A percentile compares a stretch with the other conserved stretches of the same genome.
These are phyloP conservation scores for Ligustrum vulgare DNA, from an alignment of 257 asterid genomes.

Conservation along the genomic window DNA sequence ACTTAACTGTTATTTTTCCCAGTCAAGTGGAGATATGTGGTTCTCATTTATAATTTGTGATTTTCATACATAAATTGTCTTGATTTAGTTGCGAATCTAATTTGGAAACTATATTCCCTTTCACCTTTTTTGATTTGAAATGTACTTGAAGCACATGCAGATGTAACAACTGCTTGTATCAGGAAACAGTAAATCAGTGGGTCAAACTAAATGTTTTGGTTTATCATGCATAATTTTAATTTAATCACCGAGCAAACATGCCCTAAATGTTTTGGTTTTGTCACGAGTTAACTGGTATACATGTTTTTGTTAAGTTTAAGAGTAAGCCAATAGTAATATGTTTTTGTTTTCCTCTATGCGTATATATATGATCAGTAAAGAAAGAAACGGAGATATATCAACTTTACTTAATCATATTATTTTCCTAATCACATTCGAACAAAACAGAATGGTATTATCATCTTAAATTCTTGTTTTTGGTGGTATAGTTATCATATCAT, in stretches of 20 bases:
- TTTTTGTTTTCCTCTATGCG: background rate
- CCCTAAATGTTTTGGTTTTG: background rate
- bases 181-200: background rate
- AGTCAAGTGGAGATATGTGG: background rate
- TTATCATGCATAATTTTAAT: no score
- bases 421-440: background rate
- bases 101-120: background rate
- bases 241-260: no score
- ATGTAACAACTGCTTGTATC: background rate
- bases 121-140: background rate
- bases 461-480: constrained; percentile 7
- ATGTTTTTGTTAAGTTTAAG: background rate
- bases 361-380: background rate
- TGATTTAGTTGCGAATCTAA: background rate
- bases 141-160: background rate
- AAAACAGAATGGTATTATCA: background rate
- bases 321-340: background rate
- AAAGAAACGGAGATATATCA: background rate
- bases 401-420: background rate
- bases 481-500: background rate
- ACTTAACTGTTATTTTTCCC: background rate
- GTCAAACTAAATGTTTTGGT: background rate
- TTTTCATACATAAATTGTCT: background rate
- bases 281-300: background rate
- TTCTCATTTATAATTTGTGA: background rate